phyloP scores from a whole-genome alignment of 2,329 filamentous ascomycete genomes.

The Didymella pomorum region DNA sequence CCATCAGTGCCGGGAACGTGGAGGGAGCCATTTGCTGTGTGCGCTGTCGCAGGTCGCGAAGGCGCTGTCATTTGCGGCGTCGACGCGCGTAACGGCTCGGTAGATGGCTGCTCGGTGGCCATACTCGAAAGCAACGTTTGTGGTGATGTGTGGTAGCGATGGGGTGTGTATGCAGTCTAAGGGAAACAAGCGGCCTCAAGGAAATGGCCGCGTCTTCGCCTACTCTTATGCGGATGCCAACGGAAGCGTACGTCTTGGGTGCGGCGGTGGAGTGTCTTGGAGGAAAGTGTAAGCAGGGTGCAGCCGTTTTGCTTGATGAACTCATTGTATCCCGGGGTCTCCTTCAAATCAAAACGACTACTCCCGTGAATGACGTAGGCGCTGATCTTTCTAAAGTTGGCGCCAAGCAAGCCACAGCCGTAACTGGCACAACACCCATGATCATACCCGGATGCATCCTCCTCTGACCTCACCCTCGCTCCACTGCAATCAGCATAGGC shows the following conservation, averaged over 20 bases:
- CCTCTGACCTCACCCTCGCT: conserved; percentile 35
- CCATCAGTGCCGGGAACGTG: conserved; percentile 33
- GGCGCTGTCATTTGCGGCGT: conserved; percentile 22
- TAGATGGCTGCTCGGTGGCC: conserved; percentile 41
- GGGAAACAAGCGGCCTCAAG: conserved; percentile 21
- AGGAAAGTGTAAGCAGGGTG: conserved; percentile 24
- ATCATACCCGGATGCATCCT: conserved; percentile 18
- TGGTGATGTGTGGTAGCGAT: conserved; percentile 10
- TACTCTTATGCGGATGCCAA: conserved; percentile 37
- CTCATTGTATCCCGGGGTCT: conserved; percentile 6
- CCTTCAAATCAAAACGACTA: conserved; percentile 9
- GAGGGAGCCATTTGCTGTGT: conserved; percentile 25
- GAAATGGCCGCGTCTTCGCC: conserved; percentile 19
- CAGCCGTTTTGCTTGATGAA: conserved; percentile 17
- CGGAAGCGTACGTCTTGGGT: conserved; percentile 24
- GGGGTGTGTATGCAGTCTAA: conserved; percentile 6
- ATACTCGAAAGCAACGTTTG: conserved; percentile 22
- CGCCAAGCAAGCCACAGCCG: conserved; percentile 18
- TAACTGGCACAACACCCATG: conserved; percentile 7
- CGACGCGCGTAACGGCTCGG: conserved; percentile 39
- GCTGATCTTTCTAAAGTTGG: conserved; percentile 11
- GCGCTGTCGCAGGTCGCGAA: conserved; percentile 17
- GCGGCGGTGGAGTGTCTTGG: conserved; percentile 28
- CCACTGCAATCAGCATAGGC: conserved; percentile 15
- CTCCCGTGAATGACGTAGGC: conserved; percentile 6